Base-by-base conservation (phyloP, 108 stramenopile species). In the Discostella pseudostelligera region DNA sequence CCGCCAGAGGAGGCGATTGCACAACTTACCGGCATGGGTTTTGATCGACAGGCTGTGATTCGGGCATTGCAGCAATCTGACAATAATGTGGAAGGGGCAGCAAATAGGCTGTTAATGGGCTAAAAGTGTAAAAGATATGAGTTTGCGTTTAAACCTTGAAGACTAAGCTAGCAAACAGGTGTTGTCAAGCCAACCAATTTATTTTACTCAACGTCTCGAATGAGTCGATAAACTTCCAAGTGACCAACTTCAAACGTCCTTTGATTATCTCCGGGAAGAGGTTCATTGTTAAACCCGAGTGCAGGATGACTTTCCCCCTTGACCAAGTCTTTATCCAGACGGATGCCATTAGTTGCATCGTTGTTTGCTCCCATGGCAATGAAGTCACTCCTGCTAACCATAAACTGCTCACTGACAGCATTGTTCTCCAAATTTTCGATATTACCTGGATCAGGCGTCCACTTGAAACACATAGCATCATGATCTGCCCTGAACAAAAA, bases 61-160 rank as follows among this genome's bases (percentile, higher is more conserved):
- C 66, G 81, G 22, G 90, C 89, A 13, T 57, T 95, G 50, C 79
- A 77, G 69, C 59, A 58, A 29, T 64, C 83, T 24, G 76, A 86
- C 45, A 95, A 95, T 64, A 88, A 92, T 77, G 67, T 92, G 12
- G 90, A 95, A 81, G 88, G 78, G 53, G 94, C 94, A n/a, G 94
- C 94, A 3, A 87, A 95, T 76, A 62, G 83, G 60, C 65, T 92
- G 16, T 56, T 93, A 36, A 77, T 62, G 56, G 77, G 80, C n/a
- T 73, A 46, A 73, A 47, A 17, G 6, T 17, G 21, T 21, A 16
- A 8, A 21, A 16, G 10, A 17, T 17, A 20, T 16, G 16, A n/a
- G 6, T 17, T 3, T 20, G 16, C n/a, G n/a, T n/a, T n/a, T n/a
- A n/a, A n/a, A n/a, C n/a, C n/a, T n/a, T n/a, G n/a, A n/a, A n/a